Evolutionary conservation across 352 stramenopile genomes (phyloP).

Genomic region (Phytophthora fragariaefolia): DNA sequence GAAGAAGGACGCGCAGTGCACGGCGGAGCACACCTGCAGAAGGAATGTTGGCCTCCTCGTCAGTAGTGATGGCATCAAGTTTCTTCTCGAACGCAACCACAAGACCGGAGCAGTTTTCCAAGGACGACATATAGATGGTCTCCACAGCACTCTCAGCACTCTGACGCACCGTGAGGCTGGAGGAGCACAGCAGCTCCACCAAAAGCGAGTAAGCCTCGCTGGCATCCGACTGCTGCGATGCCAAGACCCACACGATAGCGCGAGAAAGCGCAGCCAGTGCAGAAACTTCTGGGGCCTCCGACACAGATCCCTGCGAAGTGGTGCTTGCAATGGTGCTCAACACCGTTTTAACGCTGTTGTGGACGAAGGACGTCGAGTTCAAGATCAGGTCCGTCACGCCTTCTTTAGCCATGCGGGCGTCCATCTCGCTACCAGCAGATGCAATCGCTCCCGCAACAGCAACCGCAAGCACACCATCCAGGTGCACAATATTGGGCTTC

Average conservation of each 20-base stretch:
- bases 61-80: slow-evolving; percentile 46
- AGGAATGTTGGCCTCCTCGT: slow-evolving; percentile 53
- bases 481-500: slow-evolving; percentile 73
- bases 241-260: slow-evolving; percentile 73
- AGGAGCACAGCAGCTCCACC: slow-evolving; percentile 65
- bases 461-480: slow-evolving; percentile 82
- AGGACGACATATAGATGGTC: slow-evolving; percentile 59
- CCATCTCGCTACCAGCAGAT: slow-evolving; percentile 62
- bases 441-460: slow-evolving; percentile 65
- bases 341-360: slow-evolving; percentile 50
- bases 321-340: slow-evolving; percentile 39
- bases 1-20: slow-evolving; percentile 65
- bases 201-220: slow-evolving; percentile 59
- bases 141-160: slow-evolving; percentile 53
- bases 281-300: slow-evolving; percentile 63
- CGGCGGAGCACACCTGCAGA: slow-evolving; percentile 64
- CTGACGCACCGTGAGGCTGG: slow-evolving; percentile 56
- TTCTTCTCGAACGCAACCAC: slow-evolving; percentile 68
- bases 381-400: slow-evolving; percentile 54
- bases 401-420: slow-evolving; percentile 61
- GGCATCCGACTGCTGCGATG: slow-evolving; percentile 61
- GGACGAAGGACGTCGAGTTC: slow-evolving; percentile 57
- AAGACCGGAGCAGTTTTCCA: slow-evolving; percentile 63
- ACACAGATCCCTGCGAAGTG: slow-evolving; percentile 15
- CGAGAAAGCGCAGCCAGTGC: slow-evolving; percentile 56